Percentiles rank a stretch among this genome's conserved stretches.
These are phyloP conservation scores for Thymus mandschuricus DNA, from an alignment of 257 asterid species.

Conservation along the genomic window DNA sequence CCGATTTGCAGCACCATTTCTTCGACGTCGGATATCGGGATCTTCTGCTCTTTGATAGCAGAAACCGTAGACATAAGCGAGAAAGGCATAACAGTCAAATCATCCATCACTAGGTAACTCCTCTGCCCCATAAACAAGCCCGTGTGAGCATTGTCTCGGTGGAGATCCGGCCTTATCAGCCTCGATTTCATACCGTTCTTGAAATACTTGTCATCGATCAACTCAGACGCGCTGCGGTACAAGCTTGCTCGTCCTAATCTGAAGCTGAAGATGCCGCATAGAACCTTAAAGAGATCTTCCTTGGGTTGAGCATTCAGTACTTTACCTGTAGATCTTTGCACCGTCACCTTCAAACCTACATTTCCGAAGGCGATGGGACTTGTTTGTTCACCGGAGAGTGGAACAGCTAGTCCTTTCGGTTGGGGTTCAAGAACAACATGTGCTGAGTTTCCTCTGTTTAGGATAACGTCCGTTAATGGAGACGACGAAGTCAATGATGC, in stretches of 20 bases:
- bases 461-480: too few relatives aligned
- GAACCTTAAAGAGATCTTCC: slow-evolving; percentile 28
- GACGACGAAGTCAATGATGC: too few relatives aligned
- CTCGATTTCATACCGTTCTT: not conserved
- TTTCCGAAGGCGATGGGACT: not conserved
- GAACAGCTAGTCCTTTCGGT: too few relatives aligned
- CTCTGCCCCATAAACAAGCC: not conserved
- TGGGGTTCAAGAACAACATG: too few relatives aligned
- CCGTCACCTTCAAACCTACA: slow-evolving; percentile 18
- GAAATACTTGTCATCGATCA: not conserved
- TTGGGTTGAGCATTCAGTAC: slow-evolving; percentile 27
- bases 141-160: not conserved
- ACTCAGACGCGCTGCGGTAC: not conserved
- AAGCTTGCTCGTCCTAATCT: slow-evolving; percentile 33
- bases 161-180: not conserved
- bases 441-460: too few relatives aligned
- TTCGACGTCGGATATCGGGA: slow-evolving; percentile 9
- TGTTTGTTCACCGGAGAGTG: too few relatives aligned
- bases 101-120: not conserved
- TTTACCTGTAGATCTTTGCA: slow-evolving; percentile 28
- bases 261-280: slow-evolving; percentile 25
- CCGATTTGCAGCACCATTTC: slow-evolving; percentile 21
- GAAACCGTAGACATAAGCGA: not conserved
- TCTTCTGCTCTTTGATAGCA: not conserved
- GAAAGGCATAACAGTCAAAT: not conserved